phyloP scores from a whole-genome alignment of 2,329 filamentous ascomycete species.

The Emydomyces testavorans region DNA sequence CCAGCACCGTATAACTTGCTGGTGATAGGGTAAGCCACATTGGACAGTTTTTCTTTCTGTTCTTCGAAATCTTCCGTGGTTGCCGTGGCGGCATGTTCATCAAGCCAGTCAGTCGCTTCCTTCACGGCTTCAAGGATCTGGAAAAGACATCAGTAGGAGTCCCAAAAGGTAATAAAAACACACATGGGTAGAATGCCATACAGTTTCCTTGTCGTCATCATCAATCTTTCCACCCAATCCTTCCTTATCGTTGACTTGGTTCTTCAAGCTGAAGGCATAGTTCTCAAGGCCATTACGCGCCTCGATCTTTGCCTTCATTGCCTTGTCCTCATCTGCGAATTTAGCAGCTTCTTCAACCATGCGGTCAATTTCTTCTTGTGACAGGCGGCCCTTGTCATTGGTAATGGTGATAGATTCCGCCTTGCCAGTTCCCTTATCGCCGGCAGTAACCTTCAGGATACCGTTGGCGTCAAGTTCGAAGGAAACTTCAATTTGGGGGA shows the following conservation, averaged over 20 bases:
- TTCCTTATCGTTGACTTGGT: conserved; percentile 94
- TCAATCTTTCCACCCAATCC: conserved; percentile 97
- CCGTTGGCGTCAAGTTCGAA: conserved; percentile 98
- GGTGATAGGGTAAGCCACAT: conserved; percentile 95
- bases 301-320: conserved; percentile 91
- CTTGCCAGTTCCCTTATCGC: conserved; percentile 98
- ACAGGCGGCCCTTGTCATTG: conserved; percentile 98
- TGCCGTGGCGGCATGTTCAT: conserved; percentile 81
- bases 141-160: conserved; percentile 23
- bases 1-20: conserved; percentile 81
- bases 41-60: conserved; percentile 98
- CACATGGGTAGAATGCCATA: conserved; percentile 37
- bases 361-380: conserved; percentile 93
- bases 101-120: conserved; percentile 93
- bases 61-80: conserved; percentile 93
- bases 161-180: background rate
- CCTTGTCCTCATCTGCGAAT: conserved; percentile 98
- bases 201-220: conserved; percentile 94
- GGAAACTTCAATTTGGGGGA: conserved; percentile 95
- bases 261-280: conserved; percentile 98
- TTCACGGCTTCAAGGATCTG: conserved; percentile 87
- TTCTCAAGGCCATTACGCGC: conserved; percentile 95
- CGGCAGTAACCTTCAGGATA: conserved; percentile 90
- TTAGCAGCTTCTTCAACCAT: conserved; percentile 98
- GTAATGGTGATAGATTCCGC: conserved; percentile 95